Percentiles rank a stretch among this genome's conserved stretches.
Evolutionary conservation across 345 rosid species (phyloP).

Genomic region (Camelina laxa): DNA sequence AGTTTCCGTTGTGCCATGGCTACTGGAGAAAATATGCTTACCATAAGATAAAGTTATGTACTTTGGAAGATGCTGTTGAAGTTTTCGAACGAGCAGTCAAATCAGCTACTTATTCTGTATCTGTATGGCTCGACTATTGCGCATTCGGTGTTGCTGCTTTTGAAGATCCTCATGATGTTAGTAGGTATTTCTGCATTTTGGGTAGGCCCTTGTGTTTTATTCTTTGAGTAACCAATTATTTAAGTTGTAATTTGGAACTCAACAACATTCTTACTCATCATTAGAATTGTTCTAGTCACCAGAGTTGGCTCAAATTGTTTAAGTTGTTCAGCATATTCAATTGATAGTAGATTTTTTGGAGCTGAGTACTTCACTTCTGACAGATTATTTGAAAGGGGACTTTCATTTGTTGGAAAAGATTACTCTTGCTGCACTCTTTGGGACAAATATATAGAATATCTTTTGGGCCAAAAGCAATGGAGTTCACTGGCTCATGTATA

Average conservation of each 20-base stretch:
- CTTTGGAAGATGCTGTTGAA: conserved; percentile 62
- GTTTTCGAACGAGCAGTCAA: conserved; percentile 75
- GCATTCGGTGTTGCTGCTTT: conserved; percentile 57
- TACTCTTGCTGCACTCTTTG: conserved; percentile 70
- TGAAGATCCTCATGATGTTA: conserved; percentile 72
- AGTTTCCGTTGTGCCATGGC: conserved; percentile 84
- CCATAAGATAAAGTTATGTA: conserved; percentile 60
- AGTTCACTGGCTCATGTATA: conserved; percentile 66
- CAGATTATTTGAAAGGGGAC: conserved; percentile 79
- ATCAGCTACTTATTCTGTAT: conserved; percentile 73
- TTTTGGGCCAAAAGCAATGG: conserved; percentile 68
- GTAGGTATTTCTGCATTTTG: conserved; percentile 57
- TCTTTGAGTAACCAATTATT: not conserved
- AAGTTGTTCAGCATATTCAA: not conserved
- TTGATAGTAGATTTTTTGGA: not conserved
- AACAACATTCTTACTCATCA: conserved; percentile 2
- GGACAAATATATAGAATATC: conserved; percentile 80
- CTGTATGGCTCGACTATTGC: conserved; percentile 82
- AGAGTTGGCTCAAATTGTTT: not conserved
- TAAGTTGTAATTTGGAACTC: not conserved
- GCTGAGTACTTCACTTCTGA: not conserved
- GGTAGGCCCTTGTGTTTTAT: conserved; percentile 12
- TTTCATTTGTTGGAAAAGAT: conserved; percentile 88
- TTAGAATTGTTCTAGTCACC: not conserved
- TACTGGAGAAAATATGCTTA: conserved; percentile 87